Evolutionary conservation across 768 basidiomycete species (phyloP), one percentile per base, ranked within the genome.

Genomic region (Suillus decipiens): DNA sequence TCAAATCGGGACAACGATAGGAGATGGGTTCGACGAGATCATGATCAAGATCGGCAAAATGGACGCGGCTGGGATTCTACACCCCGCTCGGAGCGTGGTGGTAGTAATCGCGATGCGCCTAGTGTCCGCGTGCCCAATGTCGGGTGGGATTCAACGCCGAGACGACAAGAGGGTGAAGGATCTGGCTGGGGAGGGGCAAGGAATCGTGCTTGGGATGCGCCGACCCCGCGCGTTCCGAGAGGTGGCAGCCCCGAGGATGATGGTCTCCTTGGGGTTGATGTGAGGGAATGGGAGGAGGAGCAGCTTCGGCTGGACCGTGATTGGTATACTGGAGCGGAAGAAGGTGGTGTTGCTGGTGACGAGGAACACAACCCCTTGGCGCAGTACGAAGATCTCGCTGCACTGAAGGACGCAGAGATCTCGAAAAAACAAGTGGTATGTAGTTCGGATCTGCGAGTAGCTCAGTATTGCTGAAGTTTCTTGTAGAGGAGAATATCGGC

Each of bases 231-330:
- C 53, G 81, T 80, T 53, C 81, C 82, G 1, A 79, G 92, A 68
- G 88, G 84, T 3, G 84, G 80, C 0, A 92, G 89, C 66, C 87
- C 88, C 7, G 90, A 92, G 53, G 89, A 88, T 37, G 88, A 85
- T 58, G 84, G 78, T 31, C 82, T 84, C 15, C 75, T 86, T 22
- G 86, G 84, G 9, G 75, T 96, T 34, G 91, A 95, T 71, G 81
- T 84, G 50, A 82, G 91, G 57, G 96, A 97, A 70, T 99, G 96
- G 97, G 97, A 98, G 75, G 96, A 98, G 70, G 97, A 99, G 73
- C 95, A 97, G 74, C 83, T 95, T 14, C 83, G 84, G 63, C 72
- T 98, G 70, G 97, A 99, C 75, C 82, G 97, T 33, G 95, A 98
- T 71, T 99, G 97, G 97, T 99, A 99, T 72, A 89, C 87, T 59